Conservation (phyloP, 805 yeast genomes). For the Hanseniaspora clermontiae region DNA sequence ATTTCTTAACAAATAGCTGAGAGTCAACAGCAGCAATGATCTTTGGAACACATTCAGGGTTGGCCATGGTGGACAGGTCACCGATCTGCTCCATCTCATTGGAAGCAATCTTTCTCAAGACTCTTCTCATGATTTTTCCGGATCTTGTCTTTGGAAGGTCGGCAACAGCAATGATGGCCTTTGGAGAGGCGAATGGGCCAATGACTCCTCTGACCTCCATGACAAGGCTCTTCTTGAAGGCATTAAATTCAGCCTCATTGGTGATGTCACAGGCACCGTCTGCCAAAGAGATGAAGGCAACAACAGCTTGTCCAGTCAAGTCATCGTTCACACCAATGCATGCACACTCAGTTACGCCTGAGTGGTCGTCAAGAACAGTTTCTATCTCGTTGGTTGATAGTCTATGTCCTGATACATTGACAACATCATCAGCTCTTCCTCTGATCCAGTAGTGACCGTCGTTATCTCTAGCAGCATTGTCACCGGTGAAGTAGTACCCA, state of each 20-base stretch:
- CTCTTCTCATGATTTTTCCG: constrained; percentile 97
- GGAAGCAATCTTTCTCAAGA: constrained; percentile 80
- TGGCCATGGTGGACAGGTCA: constrained; percentile 77
- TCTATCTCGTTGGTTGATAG: constrained; percentile 97
- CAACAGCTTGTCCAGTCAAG: constrained; percentile 93
- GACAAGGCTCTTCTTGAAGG: constrained; percentile 59
- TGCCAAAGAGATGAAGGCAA: constrained; percentile 84
- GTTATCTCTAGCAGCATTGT: constrained; percentile 93
- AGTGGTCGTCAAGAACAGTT: constrained; percentile 72
- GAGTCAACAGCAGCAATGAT: constrained; percentile 55
- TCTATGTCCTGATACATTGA: constrained; percentile 94
- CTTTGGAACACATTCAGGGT: constrained; percentile 71
- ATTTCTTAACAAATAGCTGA: constrained; percentile 25
- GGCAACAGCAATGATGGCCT: constrained; percentile 64
- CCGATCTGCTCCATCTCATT: constrained; percentile 91
- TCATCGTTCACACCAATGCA: constrained; percentile 93
- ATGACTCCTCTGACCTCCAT: constrained; percentile 74
- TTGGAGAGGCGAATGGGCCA: constrained; percentile 86
- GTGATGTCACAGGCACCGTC: constrained; percentile 23
- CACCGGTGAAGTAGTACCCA: constrained; percentile 92
- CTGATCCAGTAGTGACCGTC: constrained; percentile 97
- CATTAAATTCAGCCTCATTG: constrained; percentile 35
- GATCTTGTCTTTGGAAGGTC: constrained; percentile 97
- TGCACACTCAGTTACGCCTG: constrained; percentile 82
- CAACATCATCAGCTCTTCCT: constrained; percentile 98